Base-by-base conservation (phyloP, 768 basidiomycete species). In the Gelatoporia subvermispora region DNA sequence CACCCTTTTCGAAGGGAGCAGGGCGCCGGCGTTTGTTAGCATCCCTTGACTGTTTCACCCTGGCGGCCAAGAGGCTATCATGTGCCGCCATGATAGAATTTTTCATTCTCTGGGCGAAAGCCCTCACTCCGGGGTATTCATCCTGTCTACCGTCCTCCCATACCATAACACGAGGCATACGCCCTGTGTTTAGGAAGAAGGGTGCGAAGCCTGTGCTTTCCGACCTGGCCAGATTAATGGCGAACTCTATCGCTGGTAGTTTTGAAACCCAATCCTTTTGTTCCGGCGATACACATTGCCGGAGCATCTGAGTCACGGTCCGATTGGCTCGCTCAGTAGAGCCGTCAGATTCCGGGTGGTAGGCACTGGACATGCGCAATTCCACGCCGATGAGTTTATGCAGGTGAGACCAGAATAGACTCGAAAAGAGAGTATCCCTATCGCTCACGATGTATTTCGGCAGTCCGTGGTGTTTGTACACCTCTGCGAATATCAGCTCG, bases 391-490 rank as follows among this genome's bases (percentile, higher is more conserved):
- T 28, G 2, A 54, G 38, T 21, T 24, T 17, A 35, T 57, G 47
- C 5, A 57, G 45, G 24, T 59, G 47, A 5, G 41, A 40, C 71
- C 71, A 72, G 58, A 70, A 71, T n/a, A 42, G 39, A 1, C 63
- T 64, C 0, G 65, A 72, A 50, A 73, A 75, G 17, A 63, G 55
- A 0, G 53, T 22, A 28, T 66, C 62, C 24, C 65, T 39, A 46
- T 71, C 67, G 15, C 48, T 55, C 2, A 66, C 55, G 4, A 66
- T 63, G 0, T 41, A 11, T 10, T 59, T 45, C 22, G 62, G 51
- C 15, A 62, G 63, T 1, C 74, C 72, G 45, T 74, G 71, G 0
- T 57, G 52, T 11, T 67, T 68, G 22, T 71, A 72, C 0, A 74
- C 54, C 1, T 62, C 34, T 0, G 60, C 55, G 34, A 71, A 70